A percentile compares a stretch with the other conserved stretches of the same genome.
These are phyloP conservation scores for Claviceps monticola DNA, from an alignment of 2,329 filamentous ascomycete species.

Conservation along the genomic window DNA sequence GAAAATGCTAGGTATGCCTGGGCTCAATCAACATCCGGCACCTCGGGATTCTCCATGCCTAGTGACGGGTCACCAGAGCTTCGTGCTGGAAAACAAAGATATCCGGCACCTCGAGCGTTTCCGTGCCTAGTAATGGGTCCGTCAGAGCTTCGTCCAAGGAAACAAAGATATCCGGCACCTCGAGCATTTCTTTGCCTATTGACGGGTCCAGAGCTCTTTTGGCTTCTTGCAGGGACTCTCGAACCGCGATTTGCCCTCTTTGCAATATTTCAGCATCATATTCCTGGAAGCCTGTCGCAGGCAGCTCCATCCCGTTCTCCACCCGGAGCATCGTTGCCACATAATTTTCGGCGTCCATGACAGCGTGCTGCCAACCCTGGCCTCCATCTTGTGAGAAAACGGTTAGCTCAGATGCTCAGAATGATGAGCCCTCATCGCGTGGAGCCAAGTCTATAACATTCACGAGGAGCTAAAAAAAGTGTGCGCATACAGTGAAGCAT, in stretches of 20 bases:
- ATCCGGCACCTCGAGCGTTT: neutral
- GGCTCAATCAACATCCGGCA: too few species aligned
- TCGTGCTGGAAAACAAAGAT: too few species aligned
- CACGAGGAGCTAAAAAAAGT: neutral
- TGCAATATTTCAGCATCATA: slow-evolving; percentile 21
- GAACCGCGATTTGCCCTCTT: slow-evolving; percentile 20
- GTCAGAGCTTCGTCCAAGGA: too few species aligned
- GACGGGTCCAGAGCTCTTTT: slow-evolving; percentile 16
- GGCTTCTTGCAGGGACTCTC: slow-evolving; percentile 20
- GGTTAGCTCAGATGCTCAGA: too few species aligned
- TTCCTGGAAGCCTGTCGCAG: slow-evolving; percentile 11
- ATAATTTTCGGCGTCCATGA: slow-evolving; percentile 25
- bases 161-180: slow-evolving; percentile 11
- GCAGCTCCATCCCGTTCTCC: slow-evolving; percentile 5
- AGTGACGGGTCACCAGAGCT: too few species aligned
- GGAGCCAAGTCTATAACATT: neutral
- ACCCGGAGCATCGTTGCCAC: slow-evolving; percentile 18
- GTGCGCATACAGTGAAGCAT: slow-evolving; percentile 25
- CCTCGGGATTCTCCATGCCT: neutral
- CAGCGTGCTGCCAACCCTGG: slow-evolving; percentile 30
- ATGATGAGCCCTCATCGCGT: too few species aligned
- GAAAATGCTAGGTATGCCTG: too few species aligned
- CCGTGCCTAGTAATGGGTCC: too few species aligned
- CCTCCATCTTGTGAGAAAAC: slow-evolving; percentile 20
- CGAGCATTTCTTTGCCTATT: slow-evolving; percentile 18